phyloP scores from a whole-genome alignment of 192 early-diverging fungal species.

The Mycoemilia scoparia region DNA sequence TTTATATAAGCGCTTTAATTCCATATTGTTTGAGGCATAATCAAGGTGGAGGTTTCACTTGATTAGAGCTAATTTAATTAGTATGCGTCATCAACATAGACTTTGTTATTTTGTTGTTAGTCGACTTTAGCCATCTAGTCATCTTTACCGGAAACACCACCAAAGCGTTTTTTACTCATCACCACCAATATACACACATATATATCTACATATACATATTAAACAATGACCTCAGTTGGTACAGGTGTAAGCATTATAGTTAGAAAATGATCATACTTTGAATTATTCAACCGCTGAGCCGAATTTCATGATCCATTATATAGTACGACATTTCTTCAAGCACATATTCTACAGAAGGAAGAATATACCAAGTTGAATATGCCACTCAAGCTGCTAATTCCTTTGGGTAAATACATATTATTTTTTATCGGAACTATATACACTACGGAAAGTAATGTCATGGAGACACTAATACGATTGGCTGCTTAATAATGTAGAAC shows the following conservation, averaged over 20 bases:
- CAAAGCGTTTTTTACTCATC: background rate
- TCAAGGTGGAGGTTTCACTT: too few relatives aligned
- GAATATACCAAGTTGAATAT: conserved; percentile 99
- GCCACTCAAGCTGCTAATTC: too few relatives aligned
- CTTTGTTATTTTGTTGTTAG: too few relatives aligned
- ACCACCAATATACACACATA: background rate
- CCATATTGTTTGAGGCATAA: too few relatives aligned
- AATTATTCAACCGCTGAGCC: background rate
- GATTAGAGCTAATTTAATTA: too few relatives aligned
- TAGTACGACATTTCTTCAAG: conserved; percentile 95
- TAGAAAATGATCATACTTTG: background rate
- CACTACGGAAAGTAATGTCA: too few relatives aligned
- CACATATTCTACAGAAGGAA: conserved; percentile 97
- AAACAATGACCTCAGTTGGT: conserved; percentile 70
- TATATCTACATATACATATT: background rate
- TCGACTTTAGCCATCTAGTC: too few relatives aligned
- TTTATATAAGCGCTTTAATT: too few relatives aligned
- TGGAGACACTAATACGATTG: too few relatives aligned
- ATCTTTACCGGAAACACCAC: background rate
- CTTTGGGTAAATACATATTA: too few relatives aligned
- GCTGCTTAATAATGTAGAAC: conserved; percentile 98
- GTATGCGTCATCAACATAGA: too few relatives aligned
- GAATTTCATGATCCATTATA: background rate
- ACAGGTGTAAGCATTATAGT: conserved; percentile 53
- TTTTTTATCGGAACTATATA: too few relatives aligned